Base-by-base conservation (phyloP, 257 asterid species). In the Ajuga chamaepitys region DNA sequence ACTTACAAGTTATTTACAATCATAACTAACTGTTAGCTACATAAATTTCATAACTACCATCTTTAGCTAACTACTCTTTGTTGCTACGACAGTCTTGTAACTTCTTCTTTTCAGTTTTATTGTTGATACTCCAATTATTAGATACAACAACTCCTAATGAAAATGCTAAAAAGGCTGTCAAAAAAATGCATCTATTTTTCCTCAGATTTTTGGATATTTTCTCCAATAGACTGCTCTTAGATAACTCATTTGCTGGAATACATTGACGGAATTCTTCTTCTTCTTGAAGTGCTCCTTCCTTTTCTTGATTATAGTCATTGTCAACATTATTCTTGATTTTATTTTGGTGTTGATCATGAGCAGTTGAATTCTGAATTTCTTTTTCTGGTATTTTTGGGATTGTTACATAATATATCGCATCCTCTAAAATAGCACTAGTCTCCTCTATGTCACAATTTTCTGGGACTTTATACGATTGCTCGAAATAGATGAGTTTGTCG, bases 71-170 rank as follows among this genome's bases (percentile, higher is more conserved):
- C n/a, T n/a, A n/a, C n/a, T n/a, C 42, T 7, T 55, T n/a, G n/a
- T n/a, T n/a, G n/a, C n/a, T n/a, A n/a, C n/a, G n/a, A n/a, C n/a
- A n/a, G n/a, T 51, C 14, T 42, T 62, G 30, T 14, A 21, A 30
- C 69, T 42, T 55, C 7, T 71, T 58, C n/a, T 51, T n/a, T n/a
- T n/a, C n/a, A n/a, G n/a, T n/a, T n/a, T n/a, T n/a, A n/a, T n/a
- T n/a, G n/a, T n/a, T n/a, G n/a, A n/a, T n/a, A n/a, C n/a, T n/a
- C n/a, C n/a, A n/a, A n/a, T n/a, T 20, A 45, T 64, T 38, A 12
- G 73, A 72, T 50, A 41, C 77, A 40, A 51, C 35, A 72, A 72
- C 12, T 25, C 76, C 76, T 40, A 72, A 20, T n/a, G 68, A 58
- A 51, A 72, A 6, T 41, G 73, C 68, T 58, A 64, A 10, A 17